Percentiles rank a stretch among this genome's conserved stretches.
phyloP scores from a whole-genome alignment of 129 eudicot genomes.

The Cynara cardunculus region DNA sequence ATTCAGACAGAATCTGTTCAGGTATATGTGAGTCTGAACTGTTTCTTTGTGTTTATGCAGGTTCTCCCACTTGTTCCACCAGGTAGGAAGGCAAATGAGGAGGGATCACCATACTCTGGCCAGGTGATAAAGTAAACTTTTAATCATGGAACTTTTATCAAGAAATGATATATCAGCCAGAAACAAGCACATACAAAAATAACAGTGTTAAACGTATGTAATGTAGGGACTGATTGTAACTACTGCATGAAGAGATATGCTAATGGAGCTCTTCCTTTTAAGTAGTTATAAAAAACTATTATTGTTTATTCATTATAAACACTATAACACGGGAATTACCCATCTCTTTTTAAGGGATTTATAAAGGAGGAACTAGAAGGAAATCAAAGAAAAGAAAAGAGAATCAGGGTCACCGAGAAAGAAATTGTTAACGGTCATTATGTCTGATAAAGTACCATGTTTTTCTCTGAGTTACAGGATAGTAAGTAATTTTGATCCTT shows the following conservation, averaged over 20 bases:
- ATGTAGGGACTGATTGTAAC: constrained; percentile 4
- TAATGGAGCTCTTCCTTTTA: background rate
- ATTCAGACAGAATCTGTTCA: constrained; percentile 2
- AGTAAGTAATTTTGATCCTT: background rate
- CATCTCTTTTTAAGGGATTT: background rate
- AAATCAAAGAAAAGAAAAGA: background rate
- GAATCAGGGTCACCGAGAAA: background rate
- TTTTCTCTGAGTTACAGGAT: background rate
- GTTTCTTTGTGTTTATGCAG: constrained; percentile 42
- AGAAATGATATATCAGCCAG: background rate
- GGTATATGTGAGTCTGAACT: constrained; percentile 15
- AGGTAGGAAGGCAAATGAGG: constrained; percentile 86
- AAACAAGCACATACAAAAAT: background rate
- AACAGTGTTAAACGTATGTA: background rate
- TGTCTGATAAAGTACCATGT: background rate
- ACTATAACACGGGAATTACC: background rate
- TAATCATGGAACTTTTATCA: background rate
- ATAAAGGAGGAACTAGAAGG: background rate
- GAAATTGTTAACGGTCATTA: background rate
- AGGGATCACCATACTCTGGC: constrained; percentile 95
- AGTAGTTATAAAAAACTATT: background rate
- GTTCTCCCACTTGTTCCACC: constrained; percentile 99
- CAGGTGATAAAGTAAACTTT: constrained; percentile 50
- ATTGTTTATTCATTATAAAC: background rate
- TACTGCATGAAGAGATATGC: background rate